phyloP scores from a whole-genome alignment of 345 rosid genomes.

The Litchi chinensis region DNA sequence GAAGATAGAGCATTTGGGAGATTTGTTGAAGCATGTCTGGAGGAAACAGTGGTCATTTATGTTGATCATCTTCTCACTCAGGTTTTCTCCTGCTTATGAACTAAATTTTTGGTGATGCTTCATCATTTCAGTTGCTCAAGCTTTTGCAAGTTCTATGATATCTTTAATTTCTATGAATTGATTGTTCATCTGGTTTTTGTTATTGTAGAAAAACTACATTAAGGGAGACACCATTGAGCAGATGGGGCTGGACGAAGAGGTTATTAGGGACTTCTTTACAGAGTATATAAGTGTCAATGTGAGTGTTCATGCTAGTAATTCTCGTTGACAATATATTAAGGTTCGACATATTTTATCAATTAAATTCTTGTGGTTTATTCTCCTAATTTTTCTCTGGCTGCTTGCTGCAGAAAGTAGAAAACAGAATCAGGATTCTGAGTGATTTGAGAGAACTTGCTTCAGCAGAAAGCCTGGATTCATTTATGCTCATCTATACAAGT shows the following conservation, averaged over 20 bases:
- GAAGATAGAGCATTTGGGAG: constrained; percentile 95
- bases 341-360: not conserved
- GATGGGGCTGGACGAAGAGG: constrained; percentile 97
- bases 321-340: not conserved
- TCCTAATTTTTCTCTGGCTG: constrained; percentile 18
- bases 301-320: constrained; percentile 36
- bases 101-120: not conserved
- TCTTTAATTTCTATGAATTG: constrained; percentile 7
- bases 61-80: constrained; percentile 89
- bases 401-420: constrained; percentile 81
- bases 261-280: constrained; percentile 90
- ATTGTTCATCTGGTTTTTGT: constrained; percentile 25
- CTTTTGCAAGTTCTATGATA: constrained; percentile 13
- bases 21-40: constrained; percentile 95
- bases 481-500: constrained; percentile 89
- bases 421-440: constrained; percentile 80
- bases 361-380: not conserved
- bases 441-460: constrained; percentile 99
- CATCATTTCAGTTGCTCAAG: constrained; percentile 7
- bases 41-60: constrained; percentile 85
- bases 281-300: constrained; percentile 90
- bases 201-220: constrained; percentile 74
- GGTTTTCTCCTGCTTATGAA: constrained; percentile 40
- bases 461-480: constrained; percentile 94
- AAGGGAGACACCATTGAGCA: constrained; percentile 96